These are phyloP conservation scores for Malassezia caprae DNA, from an alignment of 1,284 basidiomycete genomes.

Conservation along the genomic window DNA sequence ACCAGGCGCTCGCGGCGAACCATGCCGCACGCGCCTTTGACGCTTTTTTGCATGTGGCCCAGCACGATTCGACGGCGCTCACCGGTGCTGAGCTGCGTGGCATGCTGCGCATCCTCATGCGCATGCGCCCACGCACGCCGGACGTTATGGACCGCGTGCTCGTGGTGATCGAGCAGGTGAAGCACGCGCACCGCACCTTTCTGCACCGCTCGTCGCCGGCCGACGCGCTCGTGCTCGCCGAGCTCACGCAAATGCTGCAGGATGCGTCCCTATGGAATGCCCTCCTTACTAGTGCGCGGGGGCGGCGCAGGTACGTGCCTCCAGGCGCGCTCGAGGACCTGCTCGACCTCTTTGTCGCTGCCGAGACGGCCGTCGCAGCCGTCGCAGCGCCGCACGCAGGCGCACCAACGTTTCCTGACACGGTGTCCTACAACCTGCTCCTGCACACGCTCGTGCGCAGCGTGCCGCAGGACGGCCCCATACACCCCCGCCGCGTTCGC, in stretches of 20 bases:
- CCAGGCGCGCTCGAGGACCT: background rate
- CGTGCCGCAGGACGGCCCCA: background rate
- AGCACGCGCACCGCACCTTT: constrained; percentile 2
- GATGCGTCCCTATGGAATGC: constrained; percentile 16
- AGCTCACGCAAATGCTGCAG: constrained; percentile 2
- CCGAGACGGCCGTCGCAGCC: background rate
- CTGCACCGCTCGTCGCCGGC: background rate
- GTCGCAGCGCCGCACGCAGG: background rate
- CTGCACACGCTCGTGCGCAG: constrained; percentile 10
- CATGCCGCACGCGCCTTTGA: constrained; percentile 5
- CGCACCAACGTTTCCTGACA: constrained; percentile 4
- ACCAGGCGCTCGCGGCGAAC: constrained; percentile 1
- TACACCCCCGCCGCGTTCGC: background rate
- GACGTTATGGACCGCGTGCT: constrained; percentile 4
- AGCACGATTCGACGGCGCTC: background rate
- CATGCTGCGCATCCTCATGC: constrained; percentile 9
- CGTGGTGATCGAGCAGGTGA: constrained; percentile 12
- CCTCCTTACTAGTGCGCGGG: constrained; percentile 1
- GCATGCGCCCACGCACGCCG: background rate
- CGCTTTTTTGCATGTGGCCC: constrained; percentile 6
- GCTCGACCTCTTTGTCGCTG: constrained; percentile 12
- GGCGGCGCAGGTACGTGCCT: background rate
- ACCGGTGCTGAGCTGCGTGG: constrained; percentile 8
- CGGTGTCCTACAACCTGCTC: constrained; percentile 14
- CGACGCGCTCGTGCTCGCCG: constrained; percentile 6